phyloP scores from a whole-genome alignment of 1,284 basidiomycete genomes.

The Trametes sp. region DNA sequence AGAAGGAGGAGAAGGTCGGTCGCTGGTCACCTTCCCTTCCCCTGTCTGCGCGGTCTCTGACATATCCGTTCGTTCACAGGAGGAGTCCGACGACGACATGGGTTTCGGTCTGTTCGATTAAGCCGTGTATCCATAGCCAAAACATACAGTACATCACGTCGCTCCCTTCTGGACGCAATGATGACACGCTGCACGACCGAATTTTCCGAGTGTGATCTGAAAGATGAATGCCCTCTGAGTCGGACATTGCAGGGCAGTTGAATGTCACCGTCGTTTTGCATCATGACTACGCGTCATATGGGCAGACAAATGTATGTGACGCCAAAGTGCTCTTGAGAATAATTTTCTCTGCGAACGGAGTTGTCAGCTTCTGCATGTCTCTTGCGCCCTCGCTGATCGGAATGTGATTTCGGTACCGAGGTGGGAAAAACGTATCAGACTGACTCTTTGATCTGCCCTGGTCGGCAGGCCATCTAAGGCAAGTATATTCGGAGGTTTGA shows the following conservation, averaged over 20 bases:
- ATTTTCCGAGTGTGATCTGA: too few species aligned
- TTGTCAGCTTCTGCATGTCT: too few species aligned
- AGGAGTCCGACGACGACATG: constrained; percentile 91
- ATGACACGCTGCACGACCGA: constrained; percentile 31
- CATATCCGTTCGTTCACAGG: constrained; percentile 51
- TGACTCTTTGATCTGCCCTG: background rate
- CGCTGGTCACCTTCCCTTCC: background rate
- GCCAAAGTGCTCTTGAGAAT: too few species aligned
- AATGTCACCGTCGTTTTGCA: too few species aligned
- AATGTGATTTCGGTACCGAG: background rate
- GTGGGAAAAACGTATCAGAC: background rate
- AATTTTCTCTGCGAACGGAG: too few species aligned
- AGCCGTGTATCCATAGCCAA: constrained; percentile 38
- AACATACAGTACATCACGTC: constrained; percentile 29
- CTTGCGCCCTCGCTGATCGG: too few species aligned
- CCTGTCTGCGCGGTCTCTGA: constrained; percentile 9
- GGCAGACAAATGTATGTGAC: too few species aligned
- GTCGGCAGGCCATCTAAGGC: background rate
- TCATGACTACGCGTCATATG: too few species aligned
- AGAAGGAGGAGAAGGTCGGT: constrained; percentile 80
- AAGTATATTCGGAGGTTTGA: background rate
- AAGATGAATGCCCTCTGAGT: background rate
- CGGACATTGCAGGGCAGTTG: too few species aligned
- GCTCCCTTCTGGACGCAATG: constrained; percentile 27
- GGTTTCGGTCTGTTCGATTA: constrained; percentile 97